Evolutionary conservation across 805 yeast genomes (phyloP).

Genomic region (Hagleromyces aurorensis): DNA sequence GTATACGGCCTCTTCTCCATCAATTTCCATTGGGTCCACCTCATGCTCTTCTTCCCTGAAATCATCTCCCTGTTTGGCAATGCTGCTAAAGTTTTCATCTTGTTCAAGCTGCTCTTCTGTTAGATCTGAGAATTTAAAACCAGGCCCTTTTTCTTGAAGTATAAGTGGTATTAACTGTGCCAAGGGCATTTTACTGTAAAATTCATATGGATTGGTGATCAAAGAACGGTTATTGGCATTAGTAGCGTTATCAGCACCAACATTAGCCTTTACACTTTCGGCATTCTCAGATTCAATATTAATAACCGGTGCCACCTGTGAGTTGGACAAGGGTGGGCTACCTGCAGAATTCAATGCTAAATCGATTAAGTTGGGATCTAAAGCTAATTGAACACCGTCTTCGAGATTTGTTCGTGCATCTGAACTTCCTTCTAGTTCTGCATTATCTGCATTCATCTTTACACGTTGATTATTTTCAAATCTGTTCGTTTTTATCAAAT

Average conservation of each 20-base stretch:
- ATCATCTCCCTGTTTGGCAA: conserved; percentile 2
- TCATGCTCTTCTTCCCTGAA: conserved; percentile 4
- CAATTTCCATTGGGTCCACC: conserved; percentile 10
- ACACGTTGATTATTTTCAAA: too few relatives aligned
- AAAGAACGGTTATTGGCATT: conserved; percentile 8
- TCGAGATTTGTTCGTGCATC: too few relatives aligned
- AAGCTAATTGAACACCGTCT: conserved; percentile 24
- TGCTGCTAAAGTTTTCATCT: conserved; percentile 27
- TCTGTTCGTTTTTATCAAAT: too few relatives aligned
- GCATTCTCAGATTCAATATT: conserved; percentile 4
- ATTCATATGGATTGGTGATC: conserved; percentile 27
- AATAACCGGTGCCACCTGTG: conserved; percentile 2
- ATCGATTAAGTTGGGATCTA: conserved; percentile 29
- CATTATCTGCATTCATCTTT: too few relatives aligned
- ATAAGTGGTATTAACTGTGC: conserved; percentile 53
- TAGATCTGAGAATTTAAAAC: conserved; percentile 38
- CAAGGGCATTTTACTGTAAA: conserved; percentile 35
- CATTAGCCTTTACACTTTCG: too few relatives aligned
- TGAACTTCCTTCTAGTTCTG: too few relatives aligned
- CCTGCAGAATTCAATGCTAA: conserved; percentile 12
- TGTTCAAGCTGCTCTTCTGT: conserved; percentile 43
- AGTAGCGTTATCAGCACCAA: conserved; percentile 1
- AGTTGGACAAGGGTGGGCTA: conserved; percentile 6
- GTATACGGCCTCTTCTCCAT: conserved; percentile 9
- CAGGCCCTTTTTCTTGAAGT: conserved; percentile 46